phyloP scores from a whole-genome alignment of 495 filamentous ascomycete species.

The Neurospora tetraspora region DNA sequence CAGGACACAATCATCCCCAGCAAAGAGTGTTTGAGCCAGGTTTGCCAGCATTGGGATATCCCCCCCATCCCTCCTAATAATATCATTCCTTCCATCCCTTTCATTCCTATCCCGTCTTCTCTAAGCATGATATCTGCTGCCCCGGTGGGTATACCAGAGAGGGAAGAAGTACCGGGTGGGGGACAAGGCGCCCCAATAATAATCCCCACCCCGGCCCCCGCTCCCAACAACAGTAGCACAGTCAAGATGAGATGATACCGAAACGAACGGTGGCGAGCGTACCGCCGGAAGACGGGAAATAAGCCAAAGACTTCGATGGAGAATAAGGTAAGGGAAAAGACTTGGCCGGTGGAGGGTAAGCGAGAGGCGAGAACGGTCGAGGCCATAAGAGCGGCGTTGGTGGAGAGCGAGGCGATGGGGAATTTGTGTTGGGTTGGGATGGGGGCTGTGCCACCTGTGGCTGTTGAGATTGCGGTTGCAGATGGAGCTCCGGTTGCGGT shows the following conservation, averaged over 20 bases:
- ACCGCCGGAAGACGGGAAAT: constrained; percentile 87
- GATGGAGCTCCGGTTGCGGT: neutral
- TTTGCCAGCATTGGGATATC: neutral
- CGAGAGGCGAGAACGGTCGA: constrained; percentile 76
- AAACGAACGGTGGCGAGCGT: constrained; percentile 76
- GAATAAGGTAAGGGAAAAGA: constrained; percentile 92
- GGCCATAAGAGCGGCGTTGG: constrained; percentile 91
- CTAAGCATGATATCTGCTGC: neutral
- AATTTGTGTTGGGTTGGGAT: constrained; percentile 32
- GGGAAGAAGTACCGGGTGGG: neutral
- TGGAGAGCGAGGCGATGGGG: constrained; percentile 74
- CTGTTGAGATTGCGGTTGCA: neutral
- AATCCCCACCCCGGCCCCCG: constrained; percentile 69
- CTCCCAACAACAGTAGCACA: constrained; percentile 64
- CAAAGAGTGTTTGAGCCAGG: constrained; percentile 35
- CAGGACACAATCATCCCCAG: constrained; percentile 64
- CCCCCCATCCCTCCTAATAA: no score
- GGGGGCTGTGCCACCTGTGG: neutral
- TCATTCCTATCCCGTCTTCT: neutral
- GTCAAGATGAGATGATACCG: constrained; percentile 72
- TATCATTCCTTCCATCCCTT: neutral
- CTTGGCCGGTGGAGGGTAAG: constrained; percentile 79
- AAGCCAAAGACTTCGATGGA: constrained; percentile 94
- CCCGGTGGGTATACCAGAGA: no score
- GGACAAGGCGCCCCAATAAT: constrained; percentile 32